Evolutionary conservation across 129 eudicot species (phyloP).

Genomic region (Lonicera japonica): DNA sequence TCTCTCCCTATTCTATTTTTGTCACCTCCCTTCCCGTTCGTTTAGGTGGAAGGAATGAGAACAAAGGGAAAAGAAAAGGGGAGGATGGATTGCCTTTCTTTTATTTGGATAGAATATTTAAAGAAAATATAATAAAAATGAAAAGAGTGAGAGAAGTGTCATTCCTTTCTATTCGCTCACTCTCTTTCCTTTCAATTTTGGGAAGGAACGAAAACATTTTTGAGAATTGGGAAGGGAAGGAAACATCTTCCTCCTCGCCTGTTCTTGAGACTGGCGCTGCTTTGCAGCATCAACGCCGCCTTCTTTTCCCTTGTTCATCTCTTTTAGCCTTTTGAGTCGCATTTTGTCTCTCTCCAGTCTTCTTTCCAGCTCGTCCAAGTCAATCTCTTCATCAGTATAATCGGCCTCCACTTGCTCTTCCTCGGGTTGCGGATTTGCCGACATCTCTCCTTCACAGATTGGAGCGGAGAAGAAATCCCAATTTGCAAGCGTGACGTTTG

Average conservation of each 20-base stretch:
- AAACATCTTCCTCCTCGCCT: conserved; percentile 49
- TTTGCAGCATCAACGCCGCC: conserved; percentile 26
- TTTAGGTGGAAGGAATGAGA: no score
- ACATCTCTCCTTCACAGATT: conserved; percentile 39
- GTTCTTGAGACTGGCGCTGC: conserved; percentile 60
- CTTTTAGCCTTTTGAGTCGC: conserved; percentile 61
- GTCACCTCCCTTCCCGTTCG: no score
- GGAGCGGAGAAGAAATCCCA: conserved; percentile 39
- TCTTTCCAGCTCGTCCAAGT: conserved; percentile 76
- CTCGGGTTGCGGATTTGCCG: conserved; percentile 23
- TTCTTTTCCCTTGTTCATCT: conserved; percentile 39
- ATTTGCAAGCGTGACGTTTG: not conserved
- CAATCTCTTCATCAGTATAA: conserved; percentile 65
- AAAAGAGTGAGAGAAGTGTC: no score
- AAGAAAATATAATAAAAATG: no score
- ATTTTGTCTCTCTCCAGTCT: conserved; percentile 78
- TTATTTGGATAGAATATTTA: no score
- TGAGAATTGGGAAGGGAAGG: no score
- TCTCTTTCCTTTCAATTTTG: no score
- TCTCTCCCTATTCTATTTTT: no score
- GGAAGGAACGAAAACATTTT: no score
- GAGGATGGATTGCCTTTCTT: no score
- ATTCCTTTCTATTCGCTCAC: no score
- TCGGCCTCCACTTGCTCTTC: conserved; percentile 56
- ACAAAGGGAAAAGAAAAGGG: no score